Evolutionary conservation across 1,139 yeast genomes (phyloP), one percentile per base, ranked within the genome.

Genomic region (Debaryomyces sp.): DNA sequence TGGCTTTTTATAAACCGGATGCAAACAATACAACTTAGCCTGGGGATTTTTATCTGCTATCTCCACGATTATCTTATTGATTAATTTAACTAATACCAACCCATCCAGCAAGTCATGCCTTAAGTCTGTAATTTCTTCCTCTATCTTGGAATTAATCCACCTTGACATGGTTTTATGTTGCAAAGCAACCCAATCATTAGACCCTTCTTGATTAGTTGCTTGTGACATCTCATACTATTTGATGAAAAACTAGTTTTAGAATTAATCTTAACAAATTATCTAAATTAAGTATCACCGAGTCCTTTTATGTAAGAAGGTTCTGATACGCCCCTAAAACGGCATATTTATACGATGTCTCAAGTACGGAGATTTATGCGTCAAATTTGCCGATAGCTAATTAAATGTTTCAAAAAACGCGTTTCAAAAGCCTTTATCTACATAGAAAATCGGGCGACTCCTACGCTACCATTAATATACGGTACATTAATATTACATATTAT

Each of bases 161-260:
- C 80, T 62, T 17, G 72, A 54, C 71, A 79, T 74, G 27, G 81
- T 75, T 53, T 71, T 71, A 47, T 75, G 73, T 58, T 79, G 83
- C 32, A 68, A 62, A 27, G 63, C 56, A 23, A 73, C 71, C 83
- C 83, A 79, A 17, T 61, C 62, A 21, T 48, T 41, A 17, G 34
- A 18, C 24, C 38, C 26, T 18, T 34, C n/a, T 12, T 21, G 38
- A n/a, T 35, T n/a, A 35, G 38, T 17, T 40, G 22, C 21, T 22
- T 35, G 26, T 15, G 17, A 12, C 26, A 35, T 35, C 22, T n/a
- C 38, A 35, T 35, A n/a, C 38, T 35, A 18, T 35, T 21, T 7
- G 6, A 21, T 8, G 12, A n/a, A 22, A 35, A 21, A 9, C 2
- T 21, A 5, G 26, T 22, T 35, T 21, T 10, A 17, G 22, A 17